Conservation (phyloP, 495 filamentous ascomycete genomes). For the Acidiella bohemica region DNA sequence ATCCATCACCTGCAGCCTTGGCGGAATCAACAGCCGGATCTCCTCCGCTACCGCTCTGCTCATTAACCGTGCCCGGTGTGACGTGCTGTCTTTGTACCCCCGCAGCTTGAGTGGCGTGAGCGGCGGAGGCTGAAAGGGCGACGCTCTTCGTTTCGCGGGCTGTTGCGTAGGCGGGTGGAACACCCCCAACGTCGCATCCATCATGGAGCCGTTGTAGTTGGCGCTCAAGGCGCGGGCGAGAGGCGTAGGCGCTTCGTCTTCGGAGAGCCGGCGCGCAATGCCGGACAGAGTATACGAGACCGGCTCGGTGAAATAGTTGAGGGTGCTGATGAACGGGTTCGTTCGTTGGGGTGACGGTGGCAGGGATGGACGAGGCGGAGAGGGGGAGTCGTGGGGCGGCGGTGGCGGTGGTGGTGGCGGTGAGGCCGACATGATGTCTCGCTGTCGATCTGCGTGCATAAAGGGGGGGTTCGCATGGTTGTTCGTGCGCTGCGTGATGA, state of each 20-base stretch:
- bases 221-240: slow-evolving; percentile 16
- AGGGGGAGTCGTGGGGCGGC: no score
- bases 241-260: slow-evolving; percentile 20
- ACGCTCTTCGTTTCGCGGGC: slow-evolving; percentile 19
- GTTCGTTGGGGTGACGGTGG: background rate
- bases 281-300: slow-evolving; percentile 26
- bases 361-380: no score
- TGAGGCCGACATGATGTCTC: no score
- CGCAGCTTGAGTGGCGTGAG: slow-evolving; percentile 28
- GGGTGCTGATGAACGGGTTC: slow-evolving; percentile 15
- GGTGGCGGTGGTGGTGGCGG: no score
- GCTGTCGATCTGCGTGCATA: no score
- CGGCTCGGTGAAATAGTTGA: slow-evolving; percentile 30
- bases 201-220: slow-evolving; percentile 19
- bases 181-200: slow-evolving; percentile 20
- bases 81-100: slow-evolving; percentile 25
- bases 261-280: slow-evolving; percentile 27
- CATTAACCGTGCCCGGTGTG: slow-evolving; percentile 36
- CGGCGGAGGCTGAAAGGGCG: slow-evolving; percentile 37
- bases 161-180: no score
- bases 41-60: slow-evolving; percentile 73
- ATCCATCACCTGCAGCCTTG: slow-evolving; percentile 73
- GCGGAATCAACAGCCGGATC: slow-evolving; percentile 76
- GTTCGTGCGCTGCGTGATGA: no score
- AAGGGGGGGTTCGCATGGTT: no score